Evolutionary conservation across 31 red algal species (phyloP).

Genomic region (Endocladia muricata): DNA sequence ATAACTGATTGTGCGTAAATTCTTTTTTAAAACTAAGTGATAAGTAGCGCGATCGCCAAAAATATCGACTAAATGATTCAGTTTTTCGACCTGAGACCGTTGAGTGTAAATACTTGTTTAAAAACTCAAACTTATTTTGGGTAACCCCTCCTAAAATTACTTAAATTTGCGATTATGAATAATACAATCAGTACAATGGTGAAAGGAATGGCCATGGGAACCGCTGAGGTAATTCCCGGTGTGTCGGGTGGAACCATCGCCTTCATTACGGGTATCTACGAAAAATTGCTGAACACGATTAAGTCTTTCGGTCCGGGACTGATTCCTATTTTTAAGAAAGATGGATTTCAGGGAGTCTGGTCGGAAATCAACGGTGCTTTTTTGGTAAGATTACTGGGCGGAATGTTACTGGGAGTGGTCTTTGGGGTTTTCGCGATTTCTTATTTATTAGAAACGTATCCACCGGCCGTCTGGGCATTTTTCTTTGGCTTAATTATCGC

Average conservation of each 20-base stretch:
- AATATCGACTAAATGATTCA: too few species aligned
- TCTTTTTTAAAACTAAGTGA: too few species aligned
- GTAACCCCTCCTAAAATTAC: too few species aligned
- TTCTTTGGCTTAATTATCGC: constrained; percentile 16
- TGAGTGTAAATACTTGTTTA: too few species aligned
- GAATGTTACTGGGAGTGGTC: not conserved
- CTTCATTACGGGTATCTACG: constrained; percentile 25
- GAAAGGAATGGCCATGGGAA: constrained; percentile 16
- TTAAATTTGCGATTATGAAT: too few species aligned
- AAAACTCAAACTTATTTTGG: too few species aligned
- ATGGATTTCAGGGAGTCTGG: constrained; percentile 5
- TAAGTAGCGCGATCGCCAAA: too few species aligned
- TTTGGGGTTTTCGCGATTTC: not conserved
- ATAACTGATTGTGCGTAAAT: too few species aligned
- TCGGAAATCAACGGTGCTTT: not conserved
- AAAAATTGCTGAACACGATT: constrained; percentile 1
- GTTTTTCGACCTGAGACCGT: too few species aligned
- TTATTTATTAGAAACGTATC: not conserved
- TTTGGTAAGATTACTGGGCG: not conserved
- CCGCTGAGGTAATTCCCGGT: constrained; percentile 11
- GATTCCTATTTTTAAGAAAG: not conserved
- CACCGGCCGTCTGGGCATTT: constrained; percentile 14
- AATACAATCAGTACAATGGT: not conserved
- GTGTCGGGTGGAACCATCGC: constrained; percentile 19
- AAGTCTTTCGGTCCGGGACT: not conserved